Evolutionary conservation across 371 early-diverging fungal genomes (phyloP), one percentile per base, ranked within the genome.

Genomic region (Mortierella sp.): DNA sequence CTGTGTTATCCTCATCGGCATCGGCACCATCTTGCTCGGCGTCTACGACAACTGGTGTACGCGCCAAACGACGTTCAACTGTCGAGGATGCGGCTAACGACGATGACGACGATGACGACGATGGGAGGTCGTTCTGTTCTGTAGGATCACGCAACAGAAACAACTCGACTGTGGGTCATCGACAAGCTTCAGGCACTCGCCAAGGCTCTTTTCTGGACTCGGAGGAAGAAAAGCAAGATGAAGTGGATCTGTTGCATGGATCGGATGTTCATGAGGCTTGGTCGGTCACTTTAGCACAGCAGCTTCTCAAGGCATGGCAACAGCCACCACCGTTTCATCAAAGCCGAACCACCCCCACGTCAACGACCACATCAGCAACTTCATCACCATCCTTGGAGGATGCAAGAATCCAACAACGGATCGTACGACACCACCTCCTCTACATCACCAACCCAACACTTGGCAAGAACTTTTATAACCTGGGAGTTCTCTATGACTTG

Each of bases 391-490:
- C 74, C 2, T 47, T 21, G 47, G 52, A 42, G 21, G 19, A 71
- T 4, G 52, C 31, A 19, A 70, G 73, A 24, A 34, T 54, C 11
- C 76, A 79, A 60, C 75, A 80, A 44, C 77, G 73, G 54, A 80
- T 84, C 63, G 70, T 80, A 8, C 72, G 84, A 24, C 78, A 84
- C 57, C 81, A 84, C 45, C 78, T 84, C 6, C 70, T 84, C 0
- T 80, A 84, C 73, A 78, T 84, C 45, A 84, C 78, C 31, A 84
- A 84, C 57, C 84, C 84, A 24, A 80, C 81, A 0, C 58, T 80
- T 28, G 74, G 78, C 60, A 84, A 80, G 60, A 84, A 78, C 60
- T 73, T 84, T 19, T 84, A 84, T 28, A 84, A 84, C 28, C 73
- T 84, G 9, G 84, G 84, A 3, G 80, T 84, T 24, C 54, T 84